Percentiles rank a stretch among this genome's conserved stretches.
phyloP scores from a whole-genome alignment of 208 protist genomes.

The Wallacemonas collosoma region DNA sequence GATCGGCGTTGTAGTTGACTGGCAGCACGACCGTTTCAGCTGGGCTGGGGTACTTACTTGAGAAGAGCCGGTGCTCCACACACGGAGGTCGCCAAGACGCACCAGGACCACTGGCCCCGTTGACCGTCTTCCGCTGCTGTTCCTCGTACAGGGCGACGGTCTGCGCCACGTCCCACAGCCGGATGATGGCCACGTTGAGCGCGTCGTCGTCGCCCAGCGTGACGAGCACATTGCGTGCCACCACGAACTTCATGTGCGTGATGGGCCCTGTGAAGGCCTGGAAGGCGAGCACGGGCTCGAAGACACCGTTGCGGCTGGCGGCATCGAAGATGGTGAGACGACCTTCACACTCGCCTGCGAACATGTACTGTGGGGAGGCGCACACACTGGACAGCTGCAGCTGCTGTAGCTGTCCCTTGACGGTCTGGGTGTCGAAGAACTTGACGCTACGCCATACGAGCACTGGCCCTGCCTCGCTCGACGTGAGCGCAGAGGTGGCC shows the following conservation, averaged over 20 bases:
- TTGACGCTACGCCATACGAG: slow-evolving; percentile 56
- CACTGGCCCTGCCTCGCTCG: too few species aligned
- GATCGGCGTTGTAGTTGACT: slow-evolving; percentile 27
- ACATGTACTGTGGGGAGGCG: slow-evolving; percentile 74
- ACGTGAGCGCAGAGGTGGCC: too few species aligned
- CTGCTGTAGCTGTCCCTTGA: slow-evolving; percentile 33
- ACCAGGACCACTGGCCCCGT: not conserved
- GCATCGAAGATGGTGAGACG: slow-evolving; percentile 78
- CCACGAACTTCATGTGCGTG: slow-evolving; percentile 62
- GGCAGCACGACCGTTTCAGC: slow-evolving; percentile 20
- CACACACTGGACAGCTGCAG: slow-evolving; percentile 62
- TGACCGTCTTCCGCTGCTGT: not conserved
- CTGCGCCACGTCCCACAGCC: slow-evolving; percentile 54
- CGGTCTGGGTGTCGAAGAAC: slow-evolving; percentile 62
- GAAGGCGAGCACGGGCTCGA: slow-evolving; percentile 43
- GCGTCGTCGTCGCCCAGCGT: slow-evolving; percentile 82
- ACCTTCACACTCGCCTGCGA: slow-evolving; percentile 85
- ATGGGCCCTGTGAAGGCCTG: slow-evolving; percentile 79
- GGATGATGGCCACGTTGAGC: slow-evolving; percentile 57
- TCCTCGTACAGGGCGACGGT: slow-evolving; percentile 20
- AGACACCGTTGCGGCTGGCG: slow-evolving; percentile 24
- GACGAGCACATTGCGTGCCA: slow-evolving; percentile 57
- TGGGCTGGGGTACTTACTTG: slow-evolving; percentile 22
- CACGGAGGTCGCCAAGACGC: slow-evolving; percentile 38
- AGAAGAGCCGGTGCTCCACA: slow-evolving; percentile 51